Evolutionary conservation across 768 basidiomycete genomes (phyloP).

Genomic region (Kwoniella botswanensis): DNA sequence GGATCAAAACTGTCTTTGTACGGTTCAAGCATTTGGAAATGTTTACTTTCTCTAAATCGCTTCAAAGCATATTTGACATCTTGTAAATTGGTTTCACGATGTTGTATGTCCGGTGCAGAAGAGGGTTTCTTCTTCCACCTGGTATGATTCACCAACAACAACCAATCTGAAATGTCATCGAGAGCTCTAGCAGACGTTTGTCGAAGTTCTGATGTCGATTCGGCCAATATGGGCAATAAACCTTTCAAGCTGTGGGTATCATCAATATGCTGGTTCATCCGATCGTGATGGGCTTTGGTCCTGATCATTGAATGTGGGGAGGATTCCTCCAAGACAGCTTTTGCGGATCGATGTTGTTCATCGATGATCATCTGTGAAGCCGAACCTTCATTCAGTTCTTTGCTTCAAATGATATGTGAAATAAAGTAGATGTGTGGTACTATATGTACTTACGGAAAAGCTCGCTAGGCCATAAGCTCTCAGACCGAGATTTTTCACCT

Average conservation of each 20-base stretch:
- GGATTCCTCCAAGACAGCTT: conserved; percentile 13
- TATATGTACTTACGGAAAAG: conserved; percentile 46
- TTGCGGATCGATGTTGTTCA: conserved; percentile 27
- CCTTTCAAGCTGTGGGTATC: conserved; percentile 38
- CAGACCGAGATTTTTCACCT: conserved; percentile 43
- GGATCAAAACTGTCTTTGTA: conserved; percentile 60
- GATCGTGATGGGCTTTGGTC: conserved; percentile 9
- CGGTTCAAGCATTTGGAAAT: conserved; percentile 61
- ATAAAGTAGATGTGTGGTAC: too few relatives aligned
- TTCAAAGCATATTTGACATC: conserved; percentile 32
- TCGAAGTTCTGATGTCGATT: conserved; percentile 47
- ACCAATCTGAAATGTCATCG: conserved; percentile 48
- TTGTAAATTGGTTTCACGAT: conserved; percentile 36
- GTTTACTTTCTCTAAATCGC: conserved; percentile 46
- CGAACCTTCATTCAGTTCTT: background rate
- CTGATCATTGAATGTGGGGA: conserved; percentile 10
- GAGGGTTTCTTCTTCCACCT: conserved; percentile 43
- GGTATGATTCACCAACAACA: conserved; percentile 50
- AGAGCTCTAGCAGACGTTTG: conserved; percentile 36
- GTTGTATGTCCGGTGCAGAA: conserved; percentile 23
- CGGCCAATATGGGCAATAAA: conserved; percentile 53
- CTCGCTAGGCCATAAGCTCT: conserved; percentile 41
- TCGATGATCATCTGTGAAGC: conserved; percentile 28
- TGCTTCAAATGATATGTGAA: background rate
- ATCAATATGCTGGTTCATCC: conserved; percentile 34